Evolutionary conservation across 1,139 yeast species (phyloP).

Genomic region (Scheffersomyces titani): DNA sequence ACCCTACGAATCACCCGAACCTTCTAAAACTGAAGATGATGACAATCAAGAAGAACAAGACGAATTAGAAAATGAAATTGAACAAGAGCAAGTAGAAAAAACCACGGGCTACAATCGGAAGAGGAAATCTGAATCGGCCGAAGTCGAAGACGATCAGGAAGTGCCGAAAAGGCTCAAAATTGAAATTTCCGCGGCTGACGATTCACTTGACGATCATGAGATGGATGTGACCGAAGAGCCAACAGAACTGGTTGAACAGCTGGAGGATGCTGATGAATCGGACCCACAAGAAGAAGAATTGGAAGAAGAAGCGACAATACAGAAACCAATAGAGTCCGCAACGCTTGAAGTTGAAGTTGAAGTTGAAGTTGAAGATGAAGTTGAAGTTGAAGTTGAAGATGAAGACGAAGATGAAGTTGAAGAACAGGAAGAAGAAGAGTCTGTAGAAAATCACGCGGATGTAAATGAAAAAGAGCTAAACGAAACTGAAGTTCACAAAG

Average conservation of each 20-base stretch:
- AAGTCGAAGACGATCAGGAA: background rate
- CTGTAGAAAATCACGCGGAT: conserved; percentile 13
- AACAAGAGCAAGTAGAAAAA: background rate
- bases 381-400: conserved; percentile 9
- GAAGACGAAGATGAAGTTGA: conserved; percentile 10
- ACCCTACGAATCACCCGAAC: conserved; percentile 10
- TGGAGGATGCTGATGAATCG: background rate
- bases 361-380: conserved; percentile 11
- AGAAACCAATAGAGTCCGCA: conserved; percentile 6
- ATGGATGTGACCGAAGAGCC: background rate
- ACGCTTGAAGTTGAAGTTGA: conserved; percentile 8
- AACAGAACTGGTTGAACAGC: background rate
- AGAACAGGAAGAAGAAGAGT: conserved; percentile 12
- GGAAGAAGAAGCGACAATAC: conserved; percentile 7
- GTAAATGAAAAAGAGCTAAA: conserved; percentile 10
- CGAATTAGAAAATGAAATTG: background rate
- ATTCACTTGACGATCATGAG: background rate
- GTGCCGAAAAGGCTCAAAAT: background rate
- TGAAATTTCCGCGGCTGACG: background rate
- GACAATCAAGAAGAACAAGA: conserved; percentile 6
- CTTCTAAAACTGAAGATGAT: conserved; percentile 3
- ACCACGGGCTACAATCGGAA: background rate
- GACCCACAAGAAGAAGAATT: conserved; percentile 8
- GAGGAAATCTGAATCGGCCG: background rate
- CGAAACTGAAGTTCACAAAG: conserved; percentile 5